Percentiles rank a stretch among this genome's conserved stretches.
Conservation (phyloP, 176 grass and related monocot genomes). For the Paspalum notatum region DNA sequence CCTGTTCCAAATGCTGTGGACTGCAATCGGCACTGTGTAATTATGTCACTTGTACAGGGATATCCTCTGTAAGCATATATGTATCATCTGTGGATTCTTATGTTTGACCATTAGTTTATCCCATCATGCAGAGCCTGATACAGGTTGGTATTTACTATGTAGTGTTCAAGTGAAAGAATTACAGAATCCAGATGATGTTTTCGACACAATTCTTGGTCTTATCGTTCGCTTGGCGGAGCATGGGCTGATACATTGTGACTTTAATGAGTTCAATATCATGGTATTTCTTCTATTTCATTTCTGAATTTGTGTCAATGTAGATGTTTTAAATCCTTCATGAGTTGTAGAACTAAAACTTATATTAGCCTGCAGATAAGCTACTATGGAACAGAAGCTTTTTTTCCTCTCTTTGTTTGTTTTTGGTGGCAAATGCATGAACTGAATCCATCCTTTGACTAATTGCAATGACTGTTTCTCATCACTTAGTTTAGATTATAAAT, state of each 20-base stretch:
- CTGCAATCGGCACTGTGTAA: constrained; percentile 87
- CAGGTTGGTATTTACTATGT: constrained; percentile 20
- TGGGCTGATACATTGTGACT: constrained; percentile 98
- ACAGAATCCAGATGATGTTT: constrained; percentile 84
- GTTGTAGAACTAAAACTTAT: not conserved
- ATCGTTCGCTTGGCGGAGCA: constrained; percentile 90
- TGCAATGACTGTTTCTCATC: not conserved
- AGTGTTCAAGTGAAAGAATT: constrained; percentile 90
- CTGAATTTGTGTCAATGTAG: not conserved
- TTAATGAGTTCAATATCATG: constrained; percentile 99
- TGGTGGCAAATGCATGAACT: not conserved
- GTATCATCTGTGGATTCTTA: not conserved
- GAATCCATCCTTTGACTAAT: not conserved
- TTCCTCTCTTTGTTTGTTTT: too few relatives aligned
- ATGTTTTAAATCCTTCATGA: not conserved
- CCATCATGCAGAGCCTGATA: not conserved
- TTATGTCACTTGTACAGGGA: constrained; percentile 94
- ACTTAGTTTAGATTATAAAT: too few relatives aligned
- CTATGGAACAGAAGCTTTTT: not conserved
- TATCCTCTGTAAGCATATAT: constrained; percentile 79
- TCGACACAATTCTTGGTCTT: constrained; percentile 80
- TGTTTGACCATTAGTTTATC: not conserved
- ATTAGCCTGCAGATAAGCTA: not conserved
- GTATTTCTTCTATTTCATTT: constrained; percentile 42
- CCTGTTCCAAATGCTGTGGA: constrained; percentile 89